Conservation (phyloP, 2,329 filamentous ascomycete genomes). For the Colletotrichum nymphaeae region DNA sequence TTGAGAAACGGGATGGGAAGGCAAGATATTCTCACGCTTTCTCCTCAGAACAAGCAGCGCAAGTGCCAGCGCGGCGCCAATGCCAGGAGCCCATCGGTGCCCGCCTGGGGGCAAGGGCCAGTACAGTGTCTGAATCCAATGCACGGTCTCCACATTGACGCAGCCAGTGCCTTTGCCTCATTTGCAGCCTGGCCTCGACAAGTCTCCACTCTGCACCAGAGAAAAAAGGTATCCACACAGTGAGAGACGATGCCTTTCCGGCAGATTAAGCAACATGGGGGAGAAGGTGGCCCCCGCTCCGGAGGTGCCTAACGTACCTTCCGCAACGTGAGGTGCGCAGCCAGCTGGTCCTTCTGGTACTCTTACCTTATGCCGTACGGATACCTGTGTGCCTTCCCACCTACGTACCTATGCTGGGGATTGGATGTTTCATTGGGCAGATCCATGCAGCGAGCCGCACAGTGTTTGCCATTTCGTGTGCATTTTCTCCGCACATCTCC, state of each 20-base stretch:
- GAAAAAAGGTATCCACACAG: slow-evolving; percentile 18
- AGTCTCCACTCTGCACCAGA: neutral
- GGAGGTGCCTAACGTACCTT: slow-evolving; percentile 8
- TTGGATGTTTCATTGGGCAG: slow-evolving; percentile 24
- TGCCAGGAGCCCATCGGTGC: neutral
- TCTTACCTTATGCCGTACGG: too few relatives aligned
- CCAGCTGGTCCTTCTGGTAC: slow-evolving; percentile 3
- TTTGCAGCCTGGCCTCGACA: neutral
- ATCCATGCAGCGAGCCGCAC: slow-evolving; percentile 24
- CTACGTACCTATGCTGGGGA: neutral
- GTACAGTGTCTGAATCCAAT: neutral
- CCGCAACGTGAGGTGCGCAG: neutral
- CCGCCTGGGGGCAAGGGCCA: neutral
- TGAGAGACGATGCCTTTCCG: neutral
- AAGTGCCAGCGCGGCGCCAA: slow-evolving; percentile 11
- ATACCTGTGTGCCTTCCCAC: too few relatives aligned
- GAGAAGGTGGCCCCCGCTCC: neutral
- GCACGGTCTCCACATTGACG: neutral
- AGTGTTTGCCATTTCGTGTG: slow-evolving; percentile 10
- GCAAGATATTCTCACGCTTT: slow-evolving; percentile 38
- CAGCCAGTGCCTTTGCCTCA: neutral
- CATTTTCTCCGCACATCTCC: neutral
- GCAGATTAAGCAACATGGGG: slow-evolving; percentile 27
- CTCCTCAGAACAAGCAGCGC: slow-evolving; percentile 15
- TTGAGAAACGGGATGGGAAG: slow-evolving; percentile 39